Base-by-base conservation (phyloP, 202 grass and related monocot species). In the Schoenoplectus triqueter region DNA sequence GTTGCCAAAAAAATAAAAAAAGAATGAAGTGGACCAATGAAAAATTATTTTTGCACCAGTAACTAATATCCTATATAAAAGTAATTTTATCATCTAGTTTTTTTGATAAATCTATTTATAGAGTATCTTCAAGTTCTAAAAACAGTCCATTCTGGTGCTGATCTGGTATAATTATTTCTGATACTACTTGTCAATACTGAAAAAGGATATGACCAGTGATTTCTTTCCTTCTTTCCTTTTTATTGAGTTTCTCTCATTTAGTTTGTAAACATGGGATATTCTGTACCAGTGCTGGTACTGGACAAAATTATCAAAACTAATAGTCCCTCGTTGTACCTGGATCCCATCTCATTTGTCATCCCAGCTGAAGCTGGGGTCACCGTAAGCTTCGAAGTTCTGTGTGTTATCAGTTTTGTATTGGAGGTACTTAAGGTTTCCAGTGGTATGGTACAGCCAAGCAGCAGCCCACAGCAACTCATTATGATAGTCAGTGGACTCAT, bases 381-480 rank as follows among this genome's bases (percentile, higher is more conserved):
- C 86, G 1, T 86, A 80, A 50, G 89, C 89, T 69, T 73, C 85
- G 71, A 89, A 91, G 0, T 89, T 78, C 61, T 85, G 21, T 73
- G 78, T 82, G 22, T 87, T 88, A 45, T 90, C 86, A 56, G 86
- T 93, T 14, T 80, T 89, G 52, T 93, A 93, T 13, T 64, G 51
- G 3, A 97, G 91, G 85, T 93, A 97, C 42, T 82, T 90, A 5
- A 2, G 45, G 78, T 94, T 88, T 57, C 89, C 91, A 41, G 89
- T 90, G 79, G 94, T 89, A 74, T 91, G 89, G 85, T 87, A 94
- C 8, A 97, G 85, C 91, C 94, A 97, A 68, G 69, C 64, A 5
- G 89, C 88, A 17, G 87, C 89, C 94, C 91, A 97, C 0, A 97
- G 81, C 45, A 97, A 87, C 79, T 97, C 94, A 84, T 97, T 90